Conservation (phyloP, 2,329 filamentous ascomycete species). For the Cadophora sp. region DNA sequence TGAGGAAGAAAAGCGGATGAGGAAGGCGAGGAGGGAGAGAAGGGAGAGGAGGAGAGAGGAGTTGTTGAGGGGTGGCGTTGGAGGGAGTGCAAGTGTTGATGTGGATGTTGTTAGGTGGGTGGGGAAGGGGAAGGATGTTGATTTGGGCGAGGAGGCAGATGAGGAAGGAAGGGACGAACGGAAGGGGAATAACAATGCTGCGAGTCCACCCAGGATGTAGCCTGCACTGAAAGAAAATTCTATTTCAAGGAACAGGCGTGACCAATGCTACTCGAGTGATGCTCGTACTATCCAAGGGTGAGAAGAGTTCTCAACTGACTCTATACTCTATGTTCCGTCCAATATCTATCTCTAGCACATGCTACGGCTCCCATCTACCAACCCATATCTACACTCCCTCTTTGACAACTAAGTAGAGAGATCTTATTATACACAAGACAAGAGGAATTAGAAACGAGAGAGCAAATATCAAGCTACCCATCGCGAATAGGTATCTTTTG, state of each 20-base stretch:
- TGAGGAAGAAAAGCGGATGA: constrained; percentile 1
- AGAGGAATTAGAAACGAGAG: background rate
- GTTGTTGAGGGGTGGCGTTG: constrained; percentile 2
- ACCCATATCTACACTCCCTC: background rate
- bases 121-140: background rate
- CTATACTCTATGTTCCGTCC: background rate
- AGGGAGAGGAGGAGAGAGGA: constrained; percentile 11
- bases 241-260: background rate
- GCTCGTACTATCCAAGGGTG: background rate
- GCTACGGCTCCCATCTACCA: too few relatives aligned
- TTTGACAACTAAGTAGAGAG: background rate
- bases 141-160: background rate
- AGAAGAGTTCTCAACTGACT: background rate
- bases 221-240: background rate
- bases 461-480: background rate
- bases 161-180: background rate
- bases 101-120: constrained; percentile 10
- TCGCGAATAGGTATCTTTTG: constrained; percentile 3
- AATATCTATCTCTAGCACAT: background rate
- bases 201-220: background rate
- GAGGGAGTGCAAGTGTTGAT: constrained; percentile 3
- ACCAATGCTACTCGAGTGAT: background rate
- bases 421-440: background rate
- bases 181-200: background rate
- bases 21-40: constrained; percentile 11